Evolutionary conservation across 2,329 filamentous ascomycete genomes (phyloP), one percentile per base, ranked within the genome.

Genomic region (Graphilbum fragrans): DNA sequence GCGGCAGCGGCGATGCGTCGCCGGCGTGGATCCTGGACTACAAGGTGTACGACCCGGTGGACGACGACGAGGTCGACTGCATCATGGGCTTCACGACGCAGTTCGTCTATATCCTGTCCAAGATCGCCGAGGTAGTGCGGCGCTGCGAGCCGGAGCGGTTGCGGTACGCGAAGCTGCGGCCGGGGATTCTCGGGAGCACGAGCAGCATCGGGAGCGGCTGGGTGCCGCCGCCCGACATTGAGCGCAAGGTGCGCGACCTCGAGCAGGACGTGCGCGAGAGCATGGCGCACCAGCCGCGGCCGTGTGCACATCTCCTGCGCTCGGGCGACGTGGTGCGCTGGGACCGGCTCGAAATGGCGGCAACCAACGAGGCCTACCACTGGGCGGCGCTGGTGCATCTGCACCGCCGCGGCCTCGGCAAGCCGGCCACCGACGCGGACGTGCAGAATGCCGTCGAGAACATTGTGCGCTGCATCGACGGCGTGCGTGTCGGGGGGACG

Each of bases 351-450:
- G 80, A 84, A 51, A 77, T 85, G 57, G 65, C 72, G 34, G 80
- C 83, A 10, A 81, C 79, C 2, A 88, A 92, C 53, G 74, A 81
- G 52, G 79, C 83, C 3, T 90, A 85, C 57, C 84, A 90, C 54
- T 86, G 78, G 70, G 82, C 84, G 1, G 85, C 80, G 0, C 63
- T 87, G 11, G 72, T 90, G 4, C 83, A 92, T 53, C 68, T 92
- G 9, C 74, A 84, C 45, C 76, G 84, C 12, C 75, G 86, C 16
- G 79, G 88, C 1, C 63, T 90, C 14, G 77, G 77, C 4, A 76
- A 74, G 36, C 63, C 69, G 0, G 64, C 72, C 0, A 58, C 58
- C 2, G 73, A 84, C 46, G 55, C 62, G 0, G 68, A 76, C 19
- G 80, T 92, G 0, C 77, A 79, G 49, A 61, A 64, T 11, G 73